phyloP scores from a whole-genome alignment of 2,329 filamentous ascomycete genomes.

The Sporothrix humicola region DNA sequence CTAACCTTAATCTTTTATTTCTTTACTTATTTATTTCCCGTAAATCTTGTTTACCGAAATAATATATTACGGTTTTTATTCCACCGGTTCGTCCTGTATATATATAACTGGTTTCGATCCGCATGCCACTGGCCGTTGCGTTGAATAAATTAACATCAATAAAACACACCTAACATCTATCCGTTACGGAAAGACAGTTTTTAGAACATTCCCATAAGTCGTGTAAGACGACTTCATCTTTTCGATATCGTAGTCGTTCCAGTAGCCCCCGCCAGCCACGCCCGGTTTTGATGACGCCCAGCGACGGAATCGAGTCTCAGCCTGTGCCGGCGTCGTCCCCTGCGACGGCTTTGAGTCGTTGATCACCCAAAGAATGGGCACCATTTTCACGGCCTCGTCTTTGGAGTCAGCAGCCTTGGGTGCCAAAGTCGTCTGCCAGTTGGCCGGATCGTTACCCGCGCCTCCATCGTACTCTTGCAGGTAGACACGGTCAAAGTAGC shows the following conservation, averaged over 20 bases:
- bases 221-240: slow-evolving; percentile 5
- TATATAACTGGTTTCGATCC: too few species aligned
- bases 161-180: too few species aligned
- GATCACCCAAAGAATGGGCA: neutral
- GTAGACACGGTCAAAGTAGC: neutral
- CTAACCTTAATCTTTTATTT: too few species aligned
- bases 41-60: too few species aligned
- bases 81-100: too few species aligned
- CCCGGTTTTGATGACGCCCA: neutral
- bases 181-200: neutral
- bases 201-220: neutral
- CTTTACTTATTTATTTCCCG: too few species aligned
- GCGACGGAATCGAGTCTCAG: neutral
- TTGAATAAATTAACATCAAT: too few species aligned
- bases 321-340: neutral
- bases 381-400: neutral
- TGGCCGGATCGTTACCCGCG: neutral
- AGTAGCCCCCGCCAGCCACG: neutral
- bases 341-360: neutral
- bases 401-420: neutral
- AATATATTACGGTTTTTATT: too few species aligned
- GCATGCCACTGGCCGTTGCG: too few species aligned
- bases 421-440: neutral
- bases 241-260: slow-evolving; percentile 12
- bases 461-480: neutral